Evolutionary conservation across 2,329 filamentous ascomycete species (phyloP).

Genomic region (Ceratocystis colombiana): DNA sequence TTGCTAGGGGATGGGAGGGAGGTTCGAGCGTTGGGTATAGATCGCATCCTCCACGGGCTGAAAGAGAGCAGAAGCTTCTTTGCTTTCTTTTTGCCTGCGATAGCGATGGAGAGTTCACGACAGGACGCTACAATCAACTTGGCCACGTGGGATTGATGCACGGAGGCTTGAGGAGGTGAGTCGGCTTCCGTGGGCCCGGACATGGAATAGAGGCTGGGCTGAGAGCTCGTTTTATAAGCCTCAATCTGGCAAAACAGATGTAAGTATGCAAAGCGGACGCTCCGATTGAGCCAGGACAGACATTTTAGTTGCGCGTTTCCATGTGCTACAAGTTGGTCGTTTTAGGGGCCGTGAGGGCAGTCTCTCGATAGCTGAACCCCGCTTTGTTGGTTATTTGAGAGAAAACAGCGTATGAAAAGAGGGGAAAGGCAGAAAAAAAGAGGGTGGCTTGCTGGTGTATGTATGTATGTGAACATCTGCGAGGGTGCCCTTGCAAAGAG

Average conservation of each 20-base stretch:
- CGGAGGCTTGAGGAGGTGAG: not conserved
- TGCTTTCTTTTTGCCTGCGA: not conserved
- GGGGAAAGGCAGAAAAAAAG: not conserved
- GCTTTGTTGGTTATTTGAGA: not conserved
- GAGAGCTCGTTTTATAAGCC: not conserved
- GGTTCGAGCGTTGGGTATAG: not conserved
- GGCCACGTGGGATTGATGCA: constrained; percentile 5
- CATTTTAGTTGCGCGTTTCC: too few relatives aligned
- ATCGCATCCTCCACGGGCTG: not conserved
- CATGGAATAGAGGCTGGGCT: not conserved
- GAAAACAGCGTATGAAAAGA: not conserved
- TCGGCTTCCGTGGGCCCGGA: not conserved
- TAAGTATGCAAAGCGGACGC: not conserved
- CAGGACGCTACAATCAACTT: not conserved
- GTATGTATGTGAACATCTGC: not conserved
- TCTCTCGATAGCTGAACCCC: not conserved
- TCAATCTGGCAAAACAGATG: not conserved
- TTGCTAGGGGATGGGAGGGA: not conserved
- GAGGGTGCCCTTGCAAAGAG: not conserved
- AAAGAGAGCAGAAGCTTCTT: not conserved
- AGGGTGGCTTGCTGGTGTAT: not conserved
- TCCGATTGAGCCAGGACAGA: not conserved
- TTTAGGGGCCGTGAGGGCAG: not conserved
- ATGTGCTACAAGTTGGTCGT: too few relatives aligned
- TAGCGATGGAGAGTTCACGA: not conserved